Conservation (phyloP, 73 alveolate genomes). For the Tetrahymena elliotti region DNA sequence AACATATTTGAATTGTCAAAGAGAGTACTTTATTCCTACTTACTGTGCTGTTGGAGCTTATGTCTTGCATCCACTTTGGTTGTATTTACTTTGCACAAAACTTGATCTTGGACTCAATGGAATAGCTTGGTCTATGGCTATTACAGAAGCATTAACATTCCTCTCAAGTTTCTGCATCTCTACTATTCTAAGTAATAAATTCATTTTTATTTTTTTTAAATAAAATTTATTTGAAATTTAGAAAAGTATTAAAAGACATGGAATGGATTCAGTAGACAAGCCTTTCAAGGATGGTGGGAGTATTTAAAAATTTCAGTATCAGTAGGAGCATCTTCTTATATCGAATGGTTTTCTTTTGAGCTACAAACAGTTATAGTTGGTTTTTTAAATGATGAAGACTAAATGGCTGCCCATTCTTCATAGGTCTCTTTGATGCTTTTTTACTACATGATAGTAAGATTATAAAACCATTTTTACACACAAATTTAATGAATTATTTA, state of each 20-base stretch:
- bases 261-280: neutral
- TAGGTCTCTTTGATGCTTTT: neutral
- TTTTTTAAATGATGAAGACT: neutral
- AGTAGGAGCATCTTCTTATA: neutral
- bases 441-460: neutral
- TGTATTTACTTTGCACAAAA: neutral
- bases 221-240: neutral
- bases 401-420: neutral
- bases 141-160: neutral
- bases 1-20: neutral
- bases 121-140: neutral
- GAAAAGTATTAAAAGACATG: neutral
- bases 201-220: neutral
- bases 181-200: neutral
- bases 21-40: neutral
- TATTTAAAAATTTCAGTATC: neutral
- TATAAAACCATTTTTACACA: neutral
- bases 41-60: neutral
- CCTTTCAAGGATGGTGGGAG: neutral
- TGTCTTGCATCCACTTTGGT: neutral
- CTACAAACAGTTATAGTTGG: neutral
- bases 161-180: neutral
- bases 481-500: no score
- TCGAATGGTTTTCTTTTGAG: neutral
- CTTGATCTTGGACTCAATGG: neutral